Conservation (phyloP, 768 basidiomycete genomes). For the Guyanaporus albipodus region DNA sequence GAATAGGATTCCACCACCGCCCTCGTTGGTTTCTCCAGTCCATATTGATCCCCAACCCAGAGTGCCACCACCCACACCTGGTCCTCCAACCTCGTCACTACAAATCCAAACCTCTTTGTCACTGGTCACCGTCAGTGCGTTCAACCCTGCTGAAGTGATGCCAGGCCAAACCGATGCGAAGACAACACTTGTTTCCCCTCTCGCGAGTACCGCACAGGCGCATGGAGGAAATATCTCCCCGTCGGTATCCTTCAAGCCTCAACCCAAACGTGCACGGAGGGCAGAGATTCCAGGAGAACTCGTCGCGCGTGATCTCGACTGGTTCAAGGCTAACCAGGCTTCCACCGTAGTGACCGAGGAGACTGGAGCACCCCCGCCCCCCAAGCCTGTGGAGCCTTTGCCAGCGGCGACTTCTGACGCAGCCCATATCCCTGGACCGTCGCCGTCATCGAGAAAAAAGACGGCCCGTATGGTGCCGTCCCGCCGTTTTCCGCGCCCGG, state of each 20-base stretch:
- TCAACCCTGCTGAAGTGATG: background rate
- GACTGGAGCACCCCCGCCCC: background rate
- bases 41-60: background rate
- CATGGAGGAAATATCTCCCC: background rate
- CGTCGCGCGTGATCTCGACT: conserved; percentile 29
- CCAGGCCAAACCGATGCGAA: background rate
- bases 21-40: background rate
- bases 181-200: background rate
- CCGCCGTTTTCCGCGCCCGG: conserved; percentile 20
- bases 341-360: background rate
- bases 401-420: background rate
- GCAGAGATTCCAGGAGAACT: conserved; percentile 23
- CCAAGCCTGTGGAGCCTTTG: background rate
- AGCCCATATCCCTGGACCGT: background rate
- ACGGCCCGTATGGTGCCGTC: conserved; percentile 26
- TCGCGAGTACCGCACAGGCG: background rate
- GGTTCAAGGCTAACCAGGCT: conserved; percentile 22
- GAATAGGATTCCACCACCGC: conserved; percentile 2
- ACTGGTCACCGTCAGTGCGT: background rate
- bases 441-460: conserved; percentile 14
- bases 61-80: background rate
- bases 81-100: background rate
- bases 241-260: conserved; percentile 14
- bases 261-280: conserved; percentile 25
- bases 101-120: background rate